Conservation (phyloP, 139 green algal species). For the Chlamydomonas sp. region DNA sequence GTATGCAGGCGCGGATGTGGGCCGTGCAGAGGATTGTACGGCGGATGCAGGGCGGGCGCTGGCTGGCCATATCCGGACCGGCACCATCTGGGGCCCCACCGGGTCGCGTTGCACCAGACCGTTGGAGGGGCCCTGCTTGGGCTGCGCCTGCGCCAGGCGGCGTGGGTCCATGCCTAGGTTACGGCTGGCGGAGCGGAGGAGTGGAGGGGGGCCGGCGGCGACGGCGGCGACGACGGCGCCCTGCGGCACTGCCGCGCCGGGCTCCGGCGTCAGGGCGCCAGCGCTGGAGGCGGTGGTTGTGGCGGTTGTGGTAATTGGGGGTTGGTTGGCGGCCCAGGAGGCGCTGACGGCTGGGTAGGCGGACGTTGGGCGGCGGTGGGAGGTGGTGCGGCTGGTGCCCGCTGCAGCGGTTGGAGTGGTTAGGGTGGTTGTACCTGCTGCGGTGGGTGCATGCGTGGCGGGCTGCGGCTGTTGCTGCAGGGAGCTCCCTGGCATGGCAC, state of each 20-base stretch:
- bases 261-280: too few species aligned
- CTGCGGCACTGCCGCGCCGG: background rate
- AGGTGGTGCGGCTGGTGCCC: background rate
- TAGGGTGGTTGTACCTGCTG: too few species aligned
- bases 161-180: background rate
- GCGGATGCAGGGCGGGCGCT: background rate
- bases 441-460: too few species aligned
- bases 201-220: background rate
- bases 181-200: background rate
- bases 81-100: constrained; percentile 16
- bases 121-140: constrained; percentile 14
- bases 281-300: too few species aligned
- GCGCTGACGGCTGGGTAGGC: background rate
- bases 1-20: background rate
- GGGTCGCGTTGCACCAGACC: constrained; percentile 9
- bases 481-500: too few species aligned
- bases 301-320: too few species aligned
- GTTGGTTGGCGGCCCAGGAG: background rate
- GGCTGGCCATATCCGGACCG: background rate
- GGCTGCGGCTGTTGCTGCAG: too few species aligned
- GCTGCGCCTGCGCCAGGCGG: background rate
- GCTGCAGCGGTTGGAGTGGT: background rate
- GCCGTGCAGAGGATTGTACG: background rate
- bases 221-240: background rate
- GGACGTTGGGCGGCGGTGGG: background rate